A percentile compares a stretch with the other conserved stretches of the same genome.
These are phyloP conservation scores for Coccomyxa sp. DNA, from an alignment of 139 green algal species.

Conservation along the genomic window DNA sequence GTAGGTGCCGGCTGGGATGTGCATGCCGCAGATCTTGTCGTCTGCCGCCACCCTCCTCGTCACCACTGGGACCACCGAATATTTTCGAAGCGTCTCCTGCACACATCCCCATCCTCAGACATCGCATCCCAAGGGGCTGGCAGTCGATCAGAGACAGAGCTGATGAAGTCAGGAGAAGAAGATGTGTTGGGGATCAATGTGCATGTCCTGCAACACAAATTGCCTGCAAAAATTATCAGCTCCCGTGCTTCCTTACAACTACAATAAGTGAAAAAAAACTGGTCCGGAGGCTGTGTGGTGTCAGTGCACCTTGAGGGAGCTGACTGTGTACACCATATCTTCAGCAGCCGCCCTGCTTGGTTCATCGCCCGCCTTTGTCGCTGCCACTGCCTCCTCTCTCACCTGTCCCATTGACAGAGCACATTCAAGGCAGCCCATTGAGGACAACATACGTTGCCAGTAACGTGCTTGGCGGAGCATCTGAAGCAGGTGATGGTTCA, in stretches of 20 bases:
- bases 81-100: conserved; percentile 69
- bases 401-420: conserved; percentile 43
- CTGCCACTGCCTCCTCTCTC: conserved; percentile 45
- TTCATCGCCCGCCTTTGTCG: conserved; percentile 8
- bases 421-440: neutral
- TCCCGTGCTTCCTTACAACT: no score
- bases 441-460: neutral
- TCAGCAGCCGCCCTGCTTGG: conserved; percentile 49
- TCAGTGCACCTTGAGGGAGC: conserved; percentile 66
- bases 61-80: conserved; percentile 90
- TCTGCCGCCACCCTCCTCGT: conserved; percentile 58
- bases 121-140: neutral
- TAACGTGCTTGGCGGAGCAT: neutral
- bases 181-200: no score
- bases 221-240: no score
- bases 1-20: conserved; percentile 64
- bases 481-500: neutral
- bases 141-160: no score
- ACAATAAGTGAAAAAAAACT: no score
- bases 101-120: neutral
- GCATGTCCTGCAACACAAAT: no score
- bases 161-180: no score
- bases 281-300: no score
- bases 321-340: conserved; percentile 76
- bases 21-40: conserved; percentile 66